Percentiles rank a stretch among this genome's conserved stretches.
Conservation (phyloP, 345 rosid species). For the Arabis hirsuta region DNA sequence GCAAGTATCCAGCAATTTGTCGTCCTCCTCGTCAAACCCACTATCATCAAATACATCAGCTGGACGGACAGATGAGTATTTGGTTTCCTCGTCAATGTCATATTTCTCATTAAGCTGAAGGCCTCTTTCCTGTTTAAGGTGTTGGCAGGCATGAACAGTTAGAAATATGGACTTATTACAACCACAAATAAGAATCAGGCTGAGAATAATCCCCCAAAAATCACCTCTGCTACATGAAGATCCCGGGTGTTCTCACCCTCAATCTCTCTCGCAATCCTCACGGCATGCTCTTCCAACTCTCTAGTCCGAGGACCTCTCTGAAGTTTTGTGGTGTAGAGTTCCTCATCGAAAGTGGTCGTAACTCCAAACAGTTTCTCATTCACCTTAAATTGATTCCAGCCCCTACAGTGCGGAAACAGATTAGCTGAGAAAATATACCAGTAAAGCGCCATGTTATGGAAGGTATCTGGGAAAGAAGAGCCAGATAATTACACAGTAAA, state of each 20-base stretch:
- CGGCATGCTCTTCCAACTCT: slow-evolving; percentile 78
- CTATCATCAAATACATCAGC: slow-evolving; percentile 66
- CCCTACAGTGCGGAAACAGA: slow-evolving; percentile 46
- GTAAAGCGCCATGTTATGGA: slow-evolving; percentile 6
- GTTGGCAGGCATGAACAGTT: slow-evolving; percentile 18
- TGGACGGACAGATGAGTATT: slow-evolving; percentile 78
- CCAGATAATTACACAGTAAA: slow-evolving; percentile 19
- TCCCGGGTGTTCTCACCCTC: slow-evolving; percentile 86
- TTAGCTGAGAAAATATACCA: slow-evolving; percentile 31
- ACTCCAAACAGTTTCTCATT: slow-evolving; percentile 84
- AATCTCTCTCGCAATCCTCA: slow-evolving; percentile 87
- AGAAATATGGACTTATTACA: slow-evolving; percentile 9
- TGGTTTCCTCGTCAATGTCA: slow-evolving; percentile 82
- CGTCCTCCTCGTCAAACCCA: slow-evolving; percentile 76
- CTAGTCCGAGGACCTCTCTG: slow-evolving; percentile 64
- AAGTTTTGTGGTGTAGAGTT: slow-evolving; percentile 87
- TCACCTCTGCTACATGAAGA: slow-evolving; percentile 93
- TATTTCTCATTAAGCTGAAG: slow-evolving; percentile 55
- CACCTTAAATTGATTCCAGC: slow-evolving; percentile 89
- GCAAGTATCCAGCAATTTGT: slow-evolving; percentile 58
- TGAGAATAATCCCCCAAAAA: slow-evolving; percentile 31
- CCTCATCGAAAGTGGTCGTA: slow-evolving; percentile 84
- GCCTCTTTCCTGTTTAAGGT: slow-evolving; percentile 78
- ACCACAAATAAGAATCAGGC: slow-evolving; percentile 8
- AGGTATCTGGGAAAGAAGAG: slow-evolving; percentile 28